These are phyloP conservation scores for Debaryomyces subglobosus DNA, from an alignment of 1,139 yeast genomes.

Conservation along the genomic window DNA sequence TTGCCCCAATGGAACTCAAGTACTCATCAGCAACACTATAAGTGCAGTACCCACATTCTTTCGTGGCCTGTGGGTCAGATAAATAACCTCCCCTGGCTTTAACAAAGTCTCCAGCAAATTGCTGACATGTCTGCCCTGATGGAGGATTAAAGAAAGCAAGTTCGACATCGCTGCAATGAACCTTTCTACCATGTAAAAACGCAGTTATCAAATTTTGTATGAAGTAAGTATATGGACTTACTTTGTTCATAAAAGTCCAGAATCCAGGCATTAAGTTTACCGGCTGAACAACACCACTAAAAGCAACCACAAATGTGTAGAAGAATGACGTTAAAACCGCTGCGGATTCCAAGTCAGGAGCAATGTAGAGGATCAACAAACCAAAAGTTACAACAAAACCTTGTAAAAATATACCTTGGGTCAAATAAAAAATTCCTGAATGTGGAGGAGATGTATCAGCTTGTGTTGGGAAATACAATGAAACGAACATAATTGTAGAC, in stretches of 20 bases:
- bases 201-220: slow-evolving; percentile 58
- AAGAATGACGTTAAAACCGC: slow-evolving; percentile 56
- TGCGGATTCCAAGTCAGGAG: slow-evolving; percentile 68
- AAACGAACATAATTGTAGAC: slow-evolving; percentile 54
- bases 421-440: slow-evolving; percentile 57
- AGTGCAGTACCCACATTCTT: slow-evolving; percentile 61
- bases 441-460: slow-evolving; percentile 46
- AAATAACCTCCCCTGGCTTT: slow-evolving; percentile 51
- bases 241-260: slow-evolving; percentile 67
- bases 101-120: slow-evolving; percentile 41
- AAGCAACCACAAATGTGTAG: slow-evolving; percentile 55
- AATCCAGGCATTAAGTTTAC: slow-evolving; percentile 62
- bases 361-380: slow-evolving; percentile 53
- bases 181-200: slow-evolving; percentile 57
- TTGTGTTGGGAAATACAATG: slow-evolving; percentile 62
- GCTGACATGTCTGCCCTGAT: slow-evolving; percentile 59
- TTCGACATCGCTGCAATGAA: slow-evolving; percentile 57
- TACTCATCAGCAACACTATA: slow-evolving; percentile 57
- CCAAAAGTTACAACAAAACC: slow-evolving; percentile 57
- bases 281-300: slow-evolving; percentile 70
- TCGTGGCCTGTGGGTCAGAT: slow-evolving; percentile 52
- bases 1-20: slow-evolving; percentile 45
- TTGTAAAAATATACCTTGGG: slow-evolving; percentile 58
- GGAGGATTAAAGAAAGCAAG: slow-evolving; percentile 58
- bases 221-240: slow-evolving; percentile 70